These are phyloP conservation scores for Cyclotella distinguenda DNA, from an alignment of 108 stramenopile species.

Conservation along the genomic window DNA sequence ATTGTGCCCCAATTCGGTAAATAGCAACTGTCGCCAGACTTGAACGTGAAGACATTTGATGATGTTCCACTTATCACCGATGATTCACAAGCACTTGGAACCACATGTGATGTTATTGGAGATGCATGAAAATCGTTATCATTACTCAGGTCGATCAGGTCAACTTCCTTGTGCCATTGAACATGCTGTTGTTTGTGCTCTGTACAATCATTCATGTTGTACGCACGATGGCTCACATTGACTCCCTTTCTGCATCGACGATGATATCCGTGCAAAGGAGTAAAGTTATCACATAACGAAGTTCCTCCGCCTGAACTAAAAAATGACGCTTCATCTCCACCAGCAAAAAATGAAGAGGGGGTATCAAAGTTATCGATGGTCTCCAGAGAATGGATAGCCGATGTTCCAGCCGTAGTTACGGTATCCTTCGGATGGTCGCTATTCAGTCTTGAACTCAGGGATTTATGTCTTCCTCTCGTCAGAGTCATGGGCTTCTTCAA, in stretches of 20 bases:
- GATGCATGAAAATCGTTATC: not conserved
- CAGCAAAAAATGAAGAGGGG: constrained; percentile 15
- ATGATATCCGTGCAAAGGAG: constrained; percentile 13
- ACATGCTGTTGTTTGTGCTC: not conserved
- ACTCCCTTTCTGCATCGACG: not conserved
- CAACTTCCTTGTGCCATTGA: constrained; percentile 4
- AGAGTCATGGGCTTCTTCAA: constrained; percentile 6
- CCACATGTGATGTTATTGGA: not conserved
- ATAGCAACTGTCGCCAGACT: not conserved
- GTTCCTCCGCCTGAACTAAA: not conserved
- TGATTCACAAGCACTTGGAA: not conserved
- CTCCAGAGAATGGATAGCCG: constrained; percentile 18
- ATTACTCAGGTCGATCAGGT: constrained; percentile 21
- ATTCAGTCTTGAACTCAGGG: not conserved
- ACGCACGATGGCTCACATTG: not conserved
- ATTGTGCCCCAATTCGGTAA: not conserved
- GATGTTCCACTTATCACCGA: not conserved
- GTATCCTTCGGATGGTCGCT: constrained; percentile 6
- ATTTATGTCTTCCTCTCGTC: not conserved
- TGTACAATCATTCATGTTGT: not conserved
- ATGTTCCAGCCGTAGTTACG: constrained; percentile 14
- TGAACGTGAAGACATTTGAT: not conserved
- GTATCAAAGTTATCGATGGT: constrained; percentile 25
- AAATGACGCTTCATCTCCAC: constrained; percentile 2
- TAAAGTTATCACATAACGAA: not conserved